Evolutionary conservation across 306 rosid species (phyloP).

Genomic region (Mimosa pudica): DNA sequence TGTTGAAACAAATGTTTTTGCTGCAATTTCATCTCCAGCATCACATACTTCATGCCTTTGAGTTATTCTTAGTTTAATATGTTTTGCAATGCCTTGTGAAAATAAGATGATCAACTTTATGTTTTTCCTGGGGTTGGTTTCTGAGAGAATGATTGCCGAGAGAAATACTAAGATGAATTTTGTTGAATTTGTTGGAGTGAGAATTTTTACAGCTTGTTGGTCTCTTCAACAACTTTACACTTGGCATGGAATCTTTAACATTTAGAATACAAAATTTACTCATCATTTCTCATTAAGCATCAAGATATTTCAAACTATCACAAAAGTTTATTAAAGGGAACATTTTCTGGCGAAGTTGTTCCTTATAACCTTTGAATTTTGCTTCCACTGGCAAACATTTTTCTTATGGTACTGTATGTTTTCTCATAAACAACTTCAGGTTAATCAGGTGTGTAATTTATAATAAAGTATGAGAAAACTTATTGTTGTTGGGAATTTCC

Average conservation of each 20-base stretch:
- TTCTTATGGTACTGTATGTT: background rate
- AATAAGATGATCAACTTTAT: background rate
- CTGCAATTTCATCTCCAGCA: background rate
- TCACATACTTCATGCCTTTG: slow-evolving; percentile 2
- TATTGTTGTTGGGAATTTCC: slow-evolving; percentile 1
- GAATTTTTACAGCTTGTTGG: too few species aligned
- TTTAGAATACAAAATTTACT: background rate
- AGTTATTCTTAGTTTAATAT: background rate
- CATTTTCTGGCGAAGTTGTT: background rate
- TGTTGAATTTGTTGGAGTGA: background rate
- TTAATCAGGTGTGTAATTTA: background rate
- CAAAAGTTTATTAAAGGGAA: background rate
- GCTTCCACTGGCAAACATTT: background rate
- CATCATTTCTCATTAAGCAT: background rate
- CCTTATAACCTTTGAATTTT: background rate
- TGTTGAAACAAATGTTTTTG: background rate
- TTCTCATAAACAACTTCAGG: background rate
- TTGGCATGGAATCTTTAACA: background rate
- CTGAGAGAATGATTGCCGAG: background rate
- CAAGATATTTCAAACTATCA: background rate
- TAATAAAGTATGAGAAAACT: background rate
- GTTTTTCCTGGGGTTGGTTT: slow-evolving; percentile 5
- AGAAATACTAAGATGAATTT: background rate
- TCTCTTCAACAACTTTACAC: background rate
- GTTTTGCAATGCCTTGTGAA: background rate